These are phyloP conservation scores for Trichoderma asperelloides DNA, from an alignment of 495 filamentous ascomycete species.

Conservation along the genomic window DNA sequence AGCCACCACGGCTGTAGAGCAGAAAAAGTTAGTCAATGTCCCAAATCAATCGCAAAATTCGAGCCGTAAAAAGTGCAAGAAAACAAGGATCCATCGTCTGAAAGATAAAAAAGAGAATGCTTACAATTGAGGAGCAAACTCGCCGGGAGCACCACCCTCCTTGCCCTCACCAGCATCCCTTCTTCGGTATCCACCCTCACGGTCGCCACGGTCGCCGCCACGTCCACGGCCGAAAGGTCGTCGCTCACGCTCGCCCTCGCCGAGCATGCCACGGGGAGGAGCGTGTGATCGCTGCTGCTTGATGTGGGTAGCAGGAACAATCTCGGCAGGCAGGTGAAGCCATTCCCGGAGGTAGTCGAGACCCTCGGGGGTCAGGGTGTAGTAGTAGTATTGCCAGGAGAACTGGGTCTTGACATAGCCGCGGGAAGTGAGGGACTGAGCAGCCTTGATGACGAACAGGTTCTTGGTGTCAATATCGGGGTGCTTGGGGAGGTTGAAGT, in stretches of 20 bases:
- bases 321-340: slow-evolving; percentile 99
- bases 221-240: slow-evolving; percentile 55
- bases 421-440: slow-evolving; percentile 93
- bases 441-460: slow-evolving; percentile 96
- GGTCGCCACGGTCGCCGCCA: slow-evolving; percentile 52
- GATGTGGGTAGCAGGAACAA: slow-evolving; percentile 98
- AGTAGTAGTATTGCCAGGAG: slow-evolving; percentile 99
- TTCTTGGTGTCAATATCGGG: slow-evolving; percentile 96
- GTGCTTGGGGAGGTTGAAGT: slow-evolving; percentile 91
- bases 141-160: slow-evolving; percentile 91
- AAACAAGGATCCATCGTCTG: not conserved
- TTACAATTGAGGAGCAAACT: slow-evolving; percentile 89
- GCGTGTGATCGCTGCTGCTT: slow-evolving; percentile 99
- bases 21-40: slow-evolving; percentile 21
- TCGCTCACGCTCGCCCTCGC: slow-evolving; percentile 77
- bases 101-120: slow-evolving; percentile 19
- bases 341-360: slow-evolving; percentile 99
- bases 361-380: slow-evolving; percentile 98
- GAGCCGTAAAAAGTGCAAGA: not conserved
- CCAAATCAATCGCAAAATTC: not conserved
- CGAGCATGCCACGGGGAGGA: slow-evolving; percentile 96
- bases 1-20: slow-evolving; percentile 66
- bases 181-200: slow-evolving; percentile 87
- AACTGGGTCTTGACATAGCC: slow-evolving; percentile 99
- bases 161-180: slow-evolving; percentile 83